Conservation (phyloP, 106 monocot genomes). For the Phalaenopsis aphrodite region DNA sequence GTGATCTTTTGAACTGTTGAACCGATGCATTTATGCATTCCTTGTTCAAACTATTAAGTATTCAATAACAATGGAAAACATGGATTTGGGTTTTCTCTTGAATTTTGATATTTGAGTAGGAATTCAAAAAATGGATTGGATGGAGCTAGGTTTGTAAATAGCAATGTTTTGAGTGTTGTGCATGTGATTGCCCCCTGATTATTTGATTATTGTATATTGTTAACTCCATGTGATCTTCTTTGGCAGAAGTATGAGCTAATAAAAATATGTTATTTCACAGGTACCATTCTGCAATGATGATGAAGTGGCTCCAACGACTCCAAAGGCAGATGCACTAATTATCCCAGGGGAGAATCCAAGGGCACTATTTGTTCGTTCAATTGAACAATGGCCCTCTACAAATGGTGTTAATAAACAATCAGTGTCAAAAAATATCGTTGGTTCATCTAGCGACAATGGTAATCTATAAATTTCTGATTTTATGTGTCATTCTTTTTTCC, state of each 20-base stretch:
- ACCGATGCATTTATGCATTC: too few species aligned
- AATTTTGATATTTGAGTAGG: too few species aligned
- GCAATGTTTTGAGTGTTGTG: too few species aligned
- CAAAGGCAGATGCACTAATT: slow-evolving; percentile 92
- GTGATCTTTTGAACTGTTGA: too few species aligned
- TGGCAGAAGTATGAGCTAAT: neutral
- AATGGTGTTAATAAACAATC: slow-evolving; percentile 17
- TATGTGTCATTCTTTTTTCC: neutral
- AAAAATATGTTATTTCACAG: slow-evolving; percentile 25
- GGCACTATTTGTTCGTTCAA: slow-evolving; percentile 66
- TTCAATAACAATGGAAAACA: too few species aligned
- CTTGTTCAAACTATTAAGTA: too few species aligned
- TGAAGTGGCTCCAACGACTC: slow-evolving; percentile 53
- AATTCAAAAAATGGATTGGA: too few species aligned
- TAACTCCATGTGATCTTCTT: neutral
- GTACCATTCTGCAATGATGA: slow-evolving; percentile 78
- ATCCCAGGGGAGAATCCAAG: slow-evolving; percentile 95
- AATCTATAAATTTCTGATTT: slow-evolving; percentile 12
- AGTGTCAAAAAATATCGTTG: slow-evolving; percentile 19
- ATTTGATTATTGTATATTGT: neutral
- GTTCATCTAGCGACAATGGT: slow-evolving; percentile 54
- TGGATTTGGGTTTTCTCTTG: too few species aligned
- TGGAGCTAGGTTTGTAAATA: too few species aligned
- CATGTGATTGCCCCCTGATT: too few species aligned
- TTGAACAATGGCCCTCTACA: slow-evolving; percentile 69